Evolutionary conservation across 208 protist genomes (phyloP).

Genomic region (Herpetomonas tarakana): DNA sequence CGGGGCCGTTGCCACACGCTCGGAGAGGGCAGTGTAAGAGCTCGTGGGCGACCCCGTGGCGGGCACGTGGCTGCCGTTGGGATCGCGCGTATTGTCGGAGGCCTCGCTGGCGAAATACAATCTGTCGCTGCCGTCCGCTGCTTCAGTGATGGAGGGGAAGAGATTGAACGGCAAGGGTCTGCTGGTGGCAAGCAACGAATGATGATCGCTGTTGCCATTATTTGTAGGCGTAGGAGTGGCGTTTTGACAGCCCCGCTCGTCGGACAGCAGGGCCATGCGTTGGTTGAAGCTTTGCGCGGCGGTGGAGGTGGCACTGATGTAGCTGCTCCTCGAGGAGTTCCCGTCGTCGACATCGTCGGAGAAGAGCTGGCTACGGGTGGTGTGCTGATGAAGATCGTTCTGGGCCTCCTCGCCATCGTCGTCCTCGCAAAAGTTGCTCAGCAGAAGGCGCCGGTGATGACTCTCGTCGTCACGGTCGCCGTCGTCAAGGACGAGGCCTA

Average conservation of each 20-base stretch:
- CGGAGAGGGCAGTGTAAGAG: not conserved
- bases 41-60: not conserved
- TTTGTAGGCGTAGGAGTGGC: too few relatives aligned
- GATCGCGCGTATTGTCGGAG: too few relatives aligned
- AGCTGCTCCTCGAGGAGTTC: slow-evolving; percentile 24
- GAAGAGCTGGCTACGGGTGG: slow-evolving; percentile 1
- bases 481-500: too few relatives aligned
- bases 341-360: slow-evolving; percentile 17
- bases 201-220: too few relatives aligned
- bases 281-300: slow-evolving; percentile 33
- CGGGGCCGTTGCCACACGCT: not conserved
- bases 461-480: not conserved
- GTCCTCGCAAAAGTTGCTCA: not conserved
- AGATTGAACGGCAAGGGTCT: too few relatives aligned
- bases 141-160: too few relatives aligned
- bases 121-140: too few relatives aligned
- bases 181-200: too few relatives aligned
- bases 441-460: not conserved
- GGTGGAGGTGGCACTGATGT: slow-evolving; percentile 27
- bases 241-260: too few relatives aligned
- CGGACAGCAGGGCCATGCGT: slow-evolving; percentile 27
- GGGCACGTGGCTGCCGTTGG: too few relatives aligned
- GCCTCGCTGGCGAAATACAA: too few relatives aligned
- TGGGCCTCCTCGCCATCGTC: not conserved
- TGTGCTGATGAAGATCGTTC: slow-evolving; percentile 4